Evolutionary conservation across 2,329 filamentous ascomycete species (phyloP).

Genomic region (Hortaea werneckii): DNA sequence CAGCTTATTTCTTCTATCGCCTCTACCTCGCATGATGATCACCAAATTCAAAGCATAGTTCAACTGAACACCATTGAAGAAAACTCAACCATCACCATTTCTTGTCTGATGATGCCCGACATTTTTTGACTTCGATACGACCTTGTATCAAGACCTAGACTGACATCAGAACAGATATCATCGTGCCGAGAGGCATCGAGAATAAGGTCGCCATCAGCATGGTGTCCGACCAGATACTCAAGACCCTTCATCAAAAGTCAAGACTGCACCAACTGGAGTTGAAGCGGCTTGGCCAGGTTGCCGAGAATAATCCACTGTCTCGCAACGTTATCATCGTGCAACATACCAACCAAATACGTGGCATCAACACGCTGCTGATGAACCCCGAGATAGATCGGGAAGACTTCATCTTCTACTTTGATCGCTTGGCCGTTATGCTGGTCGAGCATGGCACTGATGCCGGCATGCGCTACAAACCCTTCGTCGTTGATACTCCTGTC

Average conservation of each 20-base stretch:
- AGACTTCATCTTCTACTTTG: slow-evolving; percentile 97
- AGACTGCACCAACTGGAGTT: slow-evolving; percentile 71
- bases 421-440: slow-evolving; percentile 73
- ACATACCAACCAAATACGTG: slow-evolving; percentile 68
- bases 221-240: slow-evolving; percentile 87
- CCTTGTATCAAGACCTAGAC: too few species aligned
- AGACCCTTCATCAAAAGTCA: slow-evolving; percentile 79
- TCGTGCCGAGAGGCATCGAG: slow-evolving; percentile 88
- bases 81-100: slow-evolving; percentile 26
- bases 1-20: not conserved
- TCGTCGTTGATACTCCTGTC: slow-evolving; percentile 59
- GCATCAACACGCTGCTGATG: slow-evolving; percentile 85
- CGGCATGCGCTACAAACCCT: slow-evolving; percentile 58
- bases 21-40: slow-evolving; percentile 22
- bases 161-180: slow-evolving; percentile 67
- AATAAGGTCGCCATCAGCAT: slow-evolving; percentile 87
- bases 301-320: slow-evolving; percentile 60
- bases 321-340: slow-evolving; percentile 63
- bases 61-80: slow-evolving; percentile 30
- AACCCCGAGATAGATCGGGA: slow-evolving; percentile 68
- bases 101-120: slow-evolving; percentile 3
- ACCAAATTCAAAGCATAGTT: slow-evolving; percentile 28
- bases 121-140: too few species aligned
- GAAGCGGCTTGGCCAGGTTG: slow-evolving; percentile 59
- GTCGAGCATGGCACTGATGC: slow-evolving; percentile 70